These are phyloP conservation scores for Suhomyces pyralidae DNA, from an alignment of 805 yeast genomes.

Conservation along the genomic window DNA sequence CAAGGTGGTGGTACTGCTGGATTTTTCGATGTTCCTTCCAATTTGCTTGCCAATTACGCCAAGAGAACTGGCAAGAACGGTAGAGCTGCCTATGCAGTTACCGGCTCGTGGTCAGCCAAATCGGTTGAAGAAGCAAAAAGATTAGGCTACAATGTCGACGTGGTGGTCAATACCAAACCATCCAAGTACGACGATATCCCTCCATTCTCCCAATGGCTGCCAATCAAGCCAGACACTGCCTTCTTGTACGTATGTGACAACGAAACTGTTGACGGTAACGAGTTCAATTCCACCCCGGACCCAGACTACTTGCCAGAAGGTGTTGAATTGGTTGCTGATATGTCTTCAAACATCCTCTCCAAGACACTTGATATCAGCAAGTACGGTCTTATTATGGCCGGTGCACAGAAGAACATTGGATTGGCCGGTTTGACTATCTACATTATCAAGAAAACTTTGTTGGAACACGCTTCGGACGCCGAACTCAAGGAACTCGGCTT, in stretches of 20 bases:
- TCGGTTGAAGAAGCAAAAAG: slow-evolving; percentile 83
- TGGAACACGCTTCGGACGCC: slow-evolving; percentile 64
- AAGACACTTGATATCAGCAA: slow-evolving; percentile 75
- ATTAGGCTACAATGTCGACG: slow-evolving; percentile 71
- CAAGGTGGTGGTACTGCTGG: slow-evolving; percentile 99
- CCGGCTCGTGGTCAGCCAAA: slow-evolving; percentile 94
- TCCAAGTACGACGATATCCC: slow-evolving; percentile 68
- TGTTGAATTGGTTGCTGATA: slow-evolving; percentile 86
- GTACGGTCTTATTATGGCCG: slow-evolving; percentile 90
- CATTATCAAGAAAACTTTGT: slow-evolving; percentile 77
- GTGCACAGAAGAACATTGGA: slow-evolving; percentile 98
- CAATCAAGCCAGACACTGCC: slow-evolving; percentile 59
- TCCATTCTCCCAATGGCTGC: slow-evolving; percentile 59
- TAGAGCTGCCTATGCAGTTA: slow-evolving; percentile 79
- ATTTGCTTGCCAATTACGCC: slow-evolving; percentile 71
- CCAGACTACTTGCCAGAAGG: slow-evolving; percentile 55
- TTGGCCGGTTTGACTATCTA: slow-evolving; percentile 92
- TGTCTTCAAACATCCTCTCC: slow-evolving; percentile 90
- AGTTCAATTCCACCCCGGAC: slow-evolving; percentile 57
- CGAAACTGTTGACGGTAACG: slow-evolving; percentile 96
- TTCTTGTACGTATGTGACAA: slow-evolving; percentile 91
- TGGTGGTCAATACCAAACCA: slow-evolving; percentile 64
- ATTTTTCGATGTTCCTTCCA: slow-evolving; percentile 82
- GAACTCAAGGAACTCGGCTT: slow-evolving; percentile 56
- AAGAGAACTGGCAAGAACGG: slow-evolving; percentile 73